phyloP scores from a whole-genome alignment of 177 flowering plant species.

The Telopea speciosissima region DNA sequence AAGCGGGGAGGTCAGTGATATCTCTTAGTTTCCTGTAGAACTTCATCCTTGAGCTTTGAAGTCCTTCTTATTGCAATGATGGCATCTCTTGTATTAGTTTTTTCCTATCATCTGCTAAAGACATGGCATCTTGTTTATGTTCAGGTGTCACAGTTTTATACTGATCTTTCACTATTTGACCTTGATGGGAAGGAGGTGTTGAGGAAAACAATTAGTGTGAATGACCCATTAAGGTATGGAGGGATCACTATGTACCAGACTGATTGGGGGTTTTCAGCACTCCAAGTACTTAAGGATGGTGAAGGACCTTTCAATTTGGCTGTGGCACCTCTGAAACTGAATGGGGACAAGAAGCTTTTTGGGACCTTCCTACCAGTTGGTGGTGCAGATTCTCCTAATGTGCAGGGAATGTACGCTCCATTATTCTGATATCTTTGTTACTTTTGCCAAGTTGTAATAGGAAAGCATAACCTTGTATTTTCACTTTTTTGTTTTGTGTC shows the following conservation, averaged over 20 bases:
- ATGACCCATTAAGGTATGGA: constrained; percentile 87
- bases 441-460: background rate
- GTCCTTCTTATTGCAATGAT: background rate
- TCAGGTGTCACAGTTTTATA: constrained; percentile 77
- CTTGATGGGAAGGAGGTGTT: constrained; percentile 83
- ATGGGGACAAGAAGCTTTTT: constrained; percentile 92
- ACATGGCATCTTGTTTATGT: constrained; percentile 6
- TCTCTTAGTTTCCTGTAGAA: background rate
- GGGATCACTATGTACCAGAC: constrained; percentile 94
- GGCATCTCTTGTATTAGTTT: background rate
- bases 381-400: constrained; percentile 49
- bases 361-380: constrained; percentile 91
- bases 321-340: constrained; percentile 81
- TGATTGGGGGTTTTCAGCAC: constrained; percentile 89
- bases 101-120: background rate
- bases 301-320: constrained; percentile 98
- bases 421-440: constrained; percentile 1
- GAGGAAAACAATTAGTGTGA: constrained; percentile 93
- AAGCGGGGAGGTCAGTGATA: constrained; percentile 71
- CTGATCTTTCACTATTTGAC: constrained; percentile 76
- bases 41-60: background rate
- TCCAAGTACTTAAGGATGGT: constrained; percentile 66
- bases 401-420: constrained; percentile 82
- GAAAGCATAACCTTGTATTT: background rate
- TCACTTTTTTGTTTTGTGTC: background rate